Conservation (phyloP, 225 moss, liverwort and hornwort genomes). For the Pleurozium schreberi region DNA sequence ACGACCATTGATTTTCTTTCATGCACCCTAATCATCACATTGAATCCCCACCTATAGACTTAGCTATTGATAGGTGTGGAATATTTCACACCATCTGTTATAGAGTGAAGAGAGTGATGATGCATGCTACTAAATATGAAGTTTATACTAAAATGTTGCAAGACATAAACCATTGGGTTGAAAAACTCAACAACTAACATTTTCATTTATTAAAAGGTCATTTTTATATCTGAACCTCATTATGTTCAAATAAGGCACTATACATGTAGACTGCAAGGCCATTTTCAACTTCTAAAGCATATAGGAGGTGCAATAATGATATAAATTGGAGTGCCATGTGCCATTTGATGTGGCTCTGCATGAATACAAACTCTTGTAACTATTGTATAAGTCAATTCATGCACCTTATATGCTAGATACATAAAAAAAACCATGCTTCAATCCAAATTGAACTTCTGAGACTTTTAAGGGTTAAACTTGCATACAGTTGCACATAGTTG, state of each 20-base stretch:
- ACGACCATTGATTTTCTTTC: no score
- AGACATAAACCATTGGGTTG: background rate
- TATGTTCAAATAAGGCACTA: accelerated
- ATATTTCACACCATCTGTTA: no score
- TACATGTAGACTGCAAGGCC: accelerated
- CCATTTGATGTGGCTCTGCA: accelerated
- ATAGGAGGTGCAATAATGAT: background rate
- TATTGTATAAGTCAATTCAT: background rate
- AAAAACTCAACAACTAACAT: background rate
- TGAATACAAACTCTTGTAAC: background rate
- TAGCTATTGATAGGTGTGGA: no score
- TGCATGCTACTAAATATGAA: background rate
- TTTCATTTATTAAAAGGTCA: background rate
- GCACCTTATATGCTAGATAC: accelerated
- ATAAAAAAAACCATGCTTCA: background rate
- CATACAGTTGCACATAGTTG: background rate
- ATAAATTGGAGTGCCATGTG: background rate
- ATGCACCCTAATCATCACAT: no score
- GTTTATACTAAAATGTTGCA: background rate
- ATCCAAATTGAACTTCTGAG: accelerated
- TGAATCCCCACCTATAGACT: no score
- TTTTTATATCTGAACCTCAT: background rate
- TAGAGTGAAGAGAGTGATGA: no score
- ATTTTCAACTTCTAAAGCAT: background rate
- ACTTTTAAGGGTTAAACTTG: background rate